These are phyloP conservation scores for Cyclotella distinguenda DNA, from an alignment of 108 stramenopile species.

Conservation along the genomic window DNA sequence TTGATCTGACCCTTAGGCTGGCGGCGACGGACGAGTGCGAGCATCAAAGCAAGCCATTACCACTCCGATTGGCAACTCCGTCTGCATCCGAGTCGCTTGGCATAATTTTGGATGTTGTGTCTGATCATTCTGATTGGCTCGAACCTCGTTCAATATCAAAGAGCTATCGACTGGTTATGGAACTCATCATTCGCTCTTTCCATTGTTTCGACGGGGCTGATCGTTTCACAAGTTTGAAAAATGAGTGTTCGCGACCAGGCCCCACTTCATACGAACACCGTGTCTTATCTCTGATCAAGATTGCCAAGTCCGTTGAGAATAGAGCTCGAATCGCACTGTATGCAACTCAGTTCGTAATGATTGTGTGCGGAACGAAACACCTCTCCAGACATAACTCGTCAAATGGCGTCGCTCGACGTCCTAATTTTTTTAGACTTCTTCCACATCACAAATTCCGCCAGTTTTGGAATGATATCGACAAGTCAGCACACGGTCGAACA, in stretches of 20 bases:
- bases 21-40: slow-evolving; percentile 36
- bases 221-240: neutral
- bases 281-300: slow-evolving; percentile 17
- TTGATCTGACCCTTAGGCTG: slow-evolving; percentile 37
- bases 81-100: slow-evolving; percentile 36
- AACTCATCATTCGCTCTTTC: slow-evolving; percentile 19
- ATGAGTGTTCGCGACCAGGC: neutral
- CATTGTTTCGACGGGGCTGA: neutral
- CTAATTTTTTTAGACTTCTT: slow-evolving; percentile 29
- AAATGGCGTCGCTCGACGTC: neutral
- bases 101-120: slow-evolving; percentile 29
- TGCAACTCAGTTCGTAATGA: slow-evolving; percentile 38
- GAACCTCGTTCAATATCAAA: slow-evolving; percentile 13
- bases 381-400: neutral
- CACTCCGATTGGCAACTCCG: slow-evolving; percentile 27
- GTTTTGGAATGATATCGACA: slow-evolving; percentile 40
- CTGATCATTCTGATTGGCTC: slow-evolving; percentile 42
- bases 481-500: neutral
- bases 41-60: slow-evolving; percentile 26
- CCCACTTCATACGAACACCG: slow-evolving; percentile 21
- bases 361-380: slow-evolving; percentile 14
- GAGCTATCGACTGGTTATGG: slow-evolving; percentile 26
- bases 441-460: slow-evolving; percentile 28
- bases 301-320: slow-evolving; percentile 13
- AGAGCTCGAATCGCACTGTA: slow-evolving; percentile 29